These are phyloP conservation scores for Oryza meyeriana DNA, from an alignment of 176 grass and related monocot genomes.

Conservation along the genomic window DNA sequence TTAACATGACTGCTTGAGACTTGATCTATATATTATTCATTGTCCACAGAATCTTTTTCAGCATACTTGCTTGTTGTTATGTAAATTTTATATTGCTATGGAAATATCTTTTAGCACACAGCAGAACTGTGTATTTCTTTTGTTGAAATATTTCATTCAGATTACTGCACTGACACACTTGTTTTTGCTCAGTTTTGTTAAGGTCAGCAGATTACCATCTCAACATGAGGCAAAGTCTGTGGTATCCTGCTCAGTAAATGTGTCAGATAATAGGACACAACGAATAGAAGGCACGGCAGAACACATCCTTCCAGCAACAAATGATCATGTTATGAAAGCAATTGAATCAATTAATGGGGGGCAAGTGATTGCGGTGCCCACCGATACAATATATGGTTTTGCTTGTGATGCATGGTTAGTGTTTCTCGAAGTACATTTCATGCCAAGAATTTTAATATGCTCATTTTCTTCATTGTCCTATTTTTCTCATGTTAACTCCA, in stretches of 20 bases:
- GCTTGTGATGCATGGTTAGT: constrained; percentile 96
- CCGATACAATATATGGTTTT: constrained; percentile 90
- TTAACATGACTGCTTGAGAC: background rate
- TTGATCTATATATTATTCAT: background rate
- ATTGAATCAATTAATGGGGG: constrained; percentile 64
- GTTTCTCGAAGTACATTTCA: constrained; percentile 4
- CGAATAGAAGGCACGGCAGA: constrained; percentile 1
- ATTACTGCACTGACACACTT: background rate
- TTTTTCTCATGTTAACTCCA: background rate
- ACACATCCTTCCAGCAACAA: constrained; percentile 53
- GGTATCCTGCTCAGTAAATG: constrained; percentile 28
- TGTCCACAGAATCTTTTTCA: background rate
- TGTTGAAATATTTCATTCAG: background rate
- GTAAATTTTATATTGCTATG: background rate
- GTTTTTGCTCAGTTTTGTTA: constrained; percentile 42
- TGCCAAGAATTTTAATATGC: background rate
- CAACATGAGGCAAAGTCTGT: constrained; percentile 19
- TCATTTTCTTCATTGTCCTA: background rate
- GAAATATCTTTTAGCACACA: background rate
- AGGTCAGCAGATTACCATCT: constrained; percentile 25
- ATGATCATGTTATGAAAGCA: constrained; percentile 67
- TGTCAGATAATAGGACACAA: constrained; percentile 32
- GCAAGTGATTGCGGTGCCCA: constrained; percentile 83
- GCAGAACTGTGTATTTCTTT: constrained; percentile 11
- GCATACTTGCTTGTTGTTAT: background rate